These are phyloP conservation scores for Penicillium tannophilum DNA, from an alignment of 495 filamentous ascomycete species.

Conservation along the genomic window DNA sequence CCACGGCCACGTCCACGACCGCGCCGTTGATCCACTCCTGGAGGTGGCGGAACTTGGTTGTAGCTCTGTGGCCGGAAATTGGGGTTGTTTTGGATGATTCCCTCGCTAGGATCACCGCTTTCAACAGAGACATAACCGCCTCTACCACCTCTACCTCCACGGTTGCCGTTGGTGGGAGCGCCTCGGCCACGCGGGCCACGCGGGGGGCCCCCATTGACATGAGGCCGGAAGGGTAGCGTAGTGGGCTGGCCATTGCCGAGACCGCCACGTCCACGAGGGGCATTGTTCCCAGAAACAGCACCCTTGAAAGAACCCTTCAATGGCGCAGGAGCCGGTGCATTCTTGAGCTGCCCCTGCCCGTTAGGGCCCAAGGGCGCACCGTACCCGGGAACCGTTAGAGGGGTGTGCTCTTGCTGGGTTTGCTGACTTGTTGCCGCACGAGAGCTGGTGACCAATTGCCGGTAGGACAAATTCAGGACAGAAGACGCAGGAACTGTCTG, in stretches of 20 bases:
- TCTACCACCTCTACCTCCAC: conserved; percentile 42
- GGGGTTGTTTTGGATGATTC: conserved; percentile 53
- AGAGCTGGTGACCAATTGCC: conserved; percentile 76
- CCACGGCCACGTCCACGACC: conserved; percentile 55
- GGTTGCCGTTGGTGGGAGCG: conserved; percentile 14
- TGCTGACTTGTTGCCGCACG: conserved; percentile 68
- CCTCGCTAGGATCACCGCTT: conserved; percentile 48
- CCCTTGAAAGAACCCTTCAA: conserved; percentile 73
- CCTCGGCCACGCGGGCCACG: conserved; percentile 41
- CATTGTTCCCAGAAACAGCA: conserved; percentile 51
- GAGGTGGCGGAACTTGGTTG: conserved; percentile 76
- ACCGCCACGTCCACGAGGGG: conserved; percentile 41
- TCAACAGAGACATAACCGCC: conserved; percentile 58
- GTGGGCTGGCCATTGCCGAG: conserved; percentile 43
- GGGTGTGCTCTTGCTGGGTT: conserved; percentile 47
- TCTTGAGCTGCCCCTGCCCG: conserved; percentile 67
- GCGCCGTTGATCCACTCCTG: conserved; percentile 61
- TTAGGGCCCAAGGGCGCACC: conserved; percentile 55
- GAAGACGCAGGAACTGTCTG: conserved; percentile 83
- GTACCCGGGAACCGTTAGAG: conserved; percentile 63
- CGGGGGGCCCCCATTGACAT: conserved; percentile 30
- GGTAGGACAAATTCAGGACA: conserved; percentile 83
- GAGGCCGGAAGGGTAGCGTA: conserved; percentile 40
- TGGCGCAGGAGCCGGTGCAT: conserved; percentile 68
- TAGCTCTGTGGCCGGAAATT: conserved; percentile 64